Evolutionary conservation across 345 rosid genomes (phyloP).

Genomic region (Eutrema yunnanense): DNA sequence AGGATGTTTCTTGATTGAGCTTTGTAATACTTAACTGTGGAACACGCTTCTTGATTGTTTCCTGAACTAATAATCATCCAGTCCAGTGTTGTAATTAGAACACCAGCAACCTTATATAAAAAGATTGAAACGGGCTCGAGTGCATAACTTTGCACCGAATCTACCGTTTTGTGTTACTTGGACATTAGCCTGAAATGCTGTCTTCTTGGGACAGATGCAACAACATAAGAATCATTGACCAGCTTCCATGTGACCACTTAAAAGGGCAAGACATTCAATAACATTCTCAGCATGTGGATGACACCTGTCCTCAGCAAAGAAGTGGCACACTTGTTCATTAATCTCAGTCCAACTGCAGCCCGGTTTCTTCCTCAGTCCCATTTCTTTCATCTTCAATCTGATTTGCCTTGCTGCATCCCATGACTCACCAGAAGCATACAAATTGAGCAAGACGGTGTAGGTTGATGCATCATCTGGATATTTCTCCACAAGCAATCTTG

Average conservation of each 20-base stretch:
- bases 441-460: constrained; percentile 40
- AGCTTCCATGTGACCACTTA: constrained; percentile 49
- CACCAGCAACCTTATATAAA: not conserved
- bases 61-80: too few relatives aligned
- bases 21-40: not conserved
- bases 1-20: not conserved
- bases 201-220: not conserved
- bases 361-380: constrained; percentile 56
- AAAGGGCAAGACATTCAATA: constrained; percentile 42
- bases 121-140: not conserved
- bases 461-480: constrained; percentile 44
- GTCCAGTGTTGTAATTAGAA: not conserved
- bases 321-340: constrained; percentile 40
- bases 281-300: constrained; percentile 32
- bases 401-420: constrained; percentile 59
- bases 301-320: constrained; percentile 43
- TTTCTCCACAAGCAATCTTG: constrained; percentile 36
- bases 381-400: constrained; percentile 54
- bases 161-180: not conserved
- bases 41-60: not conserved
- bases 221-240: constrained; percentile 9
- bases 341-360: constrained; percentile 85
- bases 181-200: not conserved
- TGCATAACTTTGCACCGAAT: not conserved
- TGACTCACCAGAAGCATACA: constrained; percentile 45